These are phyloP conservation scores for Setaria viridis DNA, from an alignment of 202 grass and related monocot genomes.

Conservation along the genomic window DNA sequence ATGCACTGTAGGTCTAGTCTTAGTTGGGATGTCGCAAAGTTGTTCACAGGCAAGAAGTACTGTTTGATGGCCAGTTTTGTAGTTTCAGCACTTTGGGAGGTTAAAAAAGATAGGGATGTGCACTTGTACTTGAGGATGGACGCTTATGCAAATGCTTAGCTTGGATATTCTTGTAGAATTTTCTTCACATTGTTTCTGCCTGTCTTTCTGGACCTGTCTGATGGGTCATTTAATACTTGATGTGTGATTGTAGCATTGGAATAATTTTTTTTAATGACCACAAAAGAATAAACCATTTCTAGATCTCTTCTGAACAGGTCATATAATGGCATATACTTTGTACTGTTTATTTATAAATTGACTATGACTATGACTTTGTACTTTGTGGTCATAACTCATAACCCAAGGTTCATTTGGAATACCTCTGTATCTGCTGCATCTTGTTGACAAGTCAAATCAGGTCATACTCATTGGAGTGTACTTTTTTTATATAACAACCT, in stretches of 20 bases:
- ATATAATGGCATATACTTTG: conserved; percentile 6
- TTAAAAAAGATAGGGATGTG: neutral
- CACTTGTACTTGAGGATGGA: neutral
- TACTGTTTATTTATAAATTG: neutral
- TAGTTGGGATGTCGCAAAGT: neutral
- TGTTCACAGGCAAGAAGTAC: neutral
- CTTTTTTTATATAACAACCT: conserved; percentile 30
- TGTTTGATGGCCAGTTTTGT: conserved; percentile 13
- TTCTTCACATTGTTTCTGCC: neutral
- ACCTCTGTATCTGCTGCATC: neutral
- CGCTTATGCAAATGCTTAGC: neutral
- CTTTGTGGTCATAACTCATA: no score
- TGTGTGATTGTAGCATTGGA: conserved; percentile 12
- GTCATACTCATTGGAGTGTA: neutral
- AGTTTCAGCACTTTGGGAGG: neutral
- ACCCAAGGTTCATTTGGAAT: neutral
- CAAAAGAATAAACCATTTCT: neutral
- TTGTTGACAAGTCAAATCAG: conserved; percentile 29
- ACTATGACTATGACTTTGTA: neutral
- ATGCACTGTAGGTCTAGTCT: conserved; percentile 21
- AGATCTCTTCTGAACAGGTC: neutral
- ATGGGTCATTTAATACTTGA: neutral
- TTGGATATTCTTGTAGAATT: conserved; percentile 7
- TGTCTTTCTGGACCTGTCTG: neutral
- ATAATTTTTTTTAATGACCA: neutral